phyloP scores from a whole-genome alignment of 768 basidiomycete genomes.

The Pholiota microspora region DNA sequence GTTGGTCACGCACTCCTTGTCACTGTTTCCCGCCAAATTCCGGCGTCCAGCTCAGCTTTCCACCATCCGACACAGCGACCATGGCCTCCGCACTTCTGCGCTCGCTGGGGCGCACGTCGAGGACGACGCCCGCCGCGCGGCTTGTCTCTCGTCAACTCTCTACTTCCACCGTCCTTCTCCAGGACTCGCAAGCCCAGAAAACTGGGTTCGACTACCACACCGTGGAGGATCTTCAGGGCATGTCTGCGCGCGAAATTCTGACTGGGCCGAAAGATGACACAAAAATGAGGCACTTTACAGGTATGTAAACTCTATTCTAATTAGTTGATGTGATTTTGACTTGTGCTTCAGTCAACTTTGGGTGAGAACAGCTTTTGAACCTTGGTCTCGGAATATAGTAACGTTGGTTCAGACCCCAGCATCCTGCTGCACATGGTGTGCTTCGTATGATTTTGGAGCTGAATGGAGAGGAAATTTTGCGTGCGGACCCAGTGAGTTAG shows the following conservation, averaged over 20 bases:
- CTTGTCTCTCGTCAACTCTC: constrained; percentile 36
- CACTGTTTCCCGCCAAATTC: constrained; percentile 34
- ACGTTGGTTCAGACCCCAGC: constrained; percentile 69
- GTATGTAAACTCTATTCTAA: constrained; percentile 38
- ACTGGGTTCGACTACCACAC: constrained; percentile 64
- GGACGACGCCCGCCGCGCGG: constrained; percentile 25
- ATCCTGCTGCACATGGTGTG: constrained; percentile 98
- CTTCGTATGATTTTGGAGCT: constrained; percentile 95
- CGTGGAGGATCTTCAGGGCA: constrained; percentile 82
- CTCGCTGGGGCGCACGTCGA: constrained; percentile 50
- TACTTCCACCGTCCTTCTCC: constrained; percentile 27
- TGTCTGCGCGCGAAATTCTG: constrained; percentile 78
- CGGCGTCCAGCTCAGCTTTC: constrained; percentile 24
- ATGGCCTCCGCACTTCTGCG: constrained; percentile 72
- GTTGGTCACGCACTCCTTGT: constrained; percentile 18
- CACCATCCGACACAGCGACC: constrained; percentile 28
- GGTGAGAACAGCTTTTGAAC: constrained; percentile 43
- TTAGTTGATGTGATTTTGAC: constrained; percentile 8
- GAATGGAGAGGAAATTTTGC: constrained; percentile 93
- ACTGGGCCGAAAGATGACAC: constrained; percentile 74
- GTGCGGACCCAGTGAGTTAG: constrained; percentile 75
- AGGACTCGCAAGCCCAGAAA: constrained; percentile 33
- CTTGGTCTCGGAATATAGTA: constrained; percentile 3
- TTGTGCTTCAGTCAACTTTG: constrained; percentile 78
- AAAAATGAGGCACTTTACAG: constrained; percentile 92